Conservation (phyloP, 331 rosid species). For the Malus hybrid region DNA sequence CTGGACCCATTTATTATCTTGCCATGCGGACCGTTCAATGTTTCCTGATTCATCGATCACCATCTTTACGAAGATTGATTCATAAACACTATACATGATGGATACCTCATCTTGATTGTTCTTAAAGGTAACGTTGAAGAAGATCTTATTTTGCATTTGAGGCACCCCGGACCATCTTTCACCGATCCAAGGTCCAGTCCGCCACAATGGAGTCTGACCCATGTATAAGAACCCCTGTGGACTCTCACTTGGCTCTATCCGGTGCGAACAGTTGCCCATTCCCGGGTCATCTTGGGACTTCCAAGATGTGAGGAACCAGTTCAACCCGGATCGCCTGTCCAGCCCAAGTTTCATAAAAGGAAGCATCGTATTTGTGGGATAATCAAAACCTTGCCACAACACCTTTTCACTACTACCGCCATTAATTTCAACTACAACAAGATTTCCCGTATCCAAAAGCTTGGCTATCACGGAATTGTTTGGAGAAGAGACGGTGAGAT, state of each 20-base stretch:
- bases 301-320: constrained; percentile 43
- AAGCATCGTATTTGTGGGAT: constrained; percentile 19
- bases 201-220: constrained; percentile 21
- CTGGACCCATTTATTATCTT: constrained; percentile 23
- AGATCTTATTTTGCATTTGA: neutral
- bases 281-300: constrained; percentile 45
- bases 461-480: constrained; percentile 1
- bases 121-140: constrained; percentile 11
- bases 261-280: constrained; percentile 17
- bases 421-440: constrained; percentile 19
- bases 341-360: constrained; percentile 36
- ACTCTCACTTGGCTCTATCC: constrained; percentile 17
- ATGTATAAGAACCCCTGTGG: constrained; percentile 23
- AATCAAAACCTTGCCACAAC: constrained; percentile 34
- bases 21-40: constrained; percentile 26
- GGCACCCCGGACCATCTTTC: constrained; percentile 27
- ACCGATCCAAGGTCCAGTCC: constrained; percentile 34
- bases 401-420: neutral
- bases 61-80: neutral
- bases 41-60: constrained; percentile 18
- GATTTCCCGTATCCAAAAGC: constrained; percentile 29
- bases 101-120: constrained; percentile 21
- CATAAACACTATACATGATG: neutral
- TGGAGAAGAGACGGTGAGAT: neutral
- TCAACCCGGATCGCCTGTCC: constrained; percentile 23